Conservation (phyloP, 306 rosid species). For the Castanea crenata region DNA sequence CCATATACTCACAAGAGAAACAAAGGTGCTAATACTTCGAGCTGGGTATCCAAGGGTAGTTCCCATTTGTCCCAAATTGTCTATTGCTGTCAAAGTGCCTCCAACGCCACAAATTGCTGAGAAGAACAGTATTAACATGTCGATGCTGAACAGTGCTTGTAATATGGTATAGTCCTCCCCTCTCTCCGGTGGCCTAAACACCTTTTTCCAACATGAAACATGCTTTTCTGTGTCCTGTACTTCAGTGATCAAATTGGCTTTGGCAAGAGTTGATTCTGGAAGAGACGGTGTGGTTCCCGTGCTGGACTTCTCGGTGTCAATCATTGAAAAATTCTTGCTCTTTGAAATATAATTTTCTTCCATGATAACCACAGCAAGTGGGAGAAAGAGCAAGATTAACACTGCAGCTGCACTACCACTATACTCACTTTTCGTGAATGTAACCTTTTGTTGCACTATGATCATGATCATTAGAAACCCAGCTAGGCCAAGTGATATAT, state of each 20-base stretch:
- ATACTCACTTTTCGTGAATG: slow-evolving; percentile 43
- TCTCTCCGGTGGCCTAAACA: slow-evolving; percentile 42
- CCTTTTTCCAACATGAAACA: slow-evolving; percentile 41
- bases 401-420: slow-evolving; percentile 43
- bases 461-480: slow-evolving; percentile 57
- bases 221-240: not conserved
- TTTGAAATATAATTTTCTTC: slow-evolving; percentile 39
- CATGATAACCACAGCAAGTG: slow-evolving; percentile 41
- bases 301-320: slow-evolving; percentile 16
- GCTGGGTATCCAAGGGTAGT: slow-evolving; percentile 42
- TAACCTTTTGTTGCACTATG: slow-evolving; percentile 33
- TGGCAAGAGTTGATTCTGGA: not conserved
- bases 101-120: slow-evolving; percentile 60
- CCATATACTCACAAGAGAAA: slow-evolving; percentile 64
- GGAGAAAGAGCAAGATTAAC: slow-evolving; percentile 55
- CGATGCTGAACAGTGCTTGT: slow-evolving; percentile 61
- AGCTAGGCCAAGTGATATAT: slow-evolving; percentile 57
- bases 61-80: slow-evolving; percentile 63
- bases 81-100: slow-evolving; percentile 51
- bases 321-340: not conserved
- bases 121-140: slow-evolving; percentile 49
- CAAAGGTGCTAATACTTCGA: slow-evolving; percentile 50
- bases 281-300: not conserved
- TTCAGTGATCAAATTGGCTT: not conserved
- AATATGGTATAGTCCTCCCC: slow-evolving; percentile 64